Base-by-base conservation (phyloP, 2,329 filamentous ascomycete species). In the Colletotrichum sp. region DNA sequence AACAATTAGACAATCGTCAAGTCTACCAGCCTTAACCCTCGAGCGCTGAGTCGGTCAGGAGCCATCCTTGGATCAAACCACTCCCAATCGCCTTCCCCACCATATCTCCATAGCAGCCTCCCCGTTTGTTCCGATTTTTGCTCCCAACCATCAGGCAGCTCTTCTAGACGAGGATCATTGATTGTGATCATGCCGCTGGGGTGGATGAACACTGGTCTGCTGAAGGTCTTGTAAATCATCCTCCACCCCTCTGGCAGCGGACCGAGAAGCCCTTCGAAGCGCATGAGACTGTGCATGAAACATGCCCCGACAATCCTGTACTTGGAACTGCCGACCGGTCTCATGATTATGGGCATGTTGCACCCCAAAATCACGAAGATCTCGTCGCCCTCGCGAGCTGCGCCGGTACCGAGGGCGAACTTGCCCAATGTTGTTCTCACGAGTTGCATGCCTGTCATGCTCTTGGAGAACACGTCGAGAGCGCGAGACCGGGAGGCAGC, bases 11-110 rank as follows among this genome's bases (percentile, higher is more conserved):
- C 8, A 52, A 52, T 52, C n/a, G 6, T 21, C n/a, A 52, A 13
- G 43, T 52, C 10, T 7, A 13, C 1, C 2, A 52, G 4, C 0
- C n/a, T 52, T 7, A 21, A 21, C 10, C 43, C 43, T 0, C n/a
- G 43, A 52, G 5, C n/a, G 0, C n/a, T 13, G 1, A 52, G 10
- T 3, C n/a, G 10, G n/a, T 3, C n/a, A 0, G 43, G 43, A 0
- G 43, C 43, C 43, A 52, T 52, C 3, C 43, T 52, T 1, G 43
- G 43, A 24, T 24, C 43, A 13, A 52, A 52, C 43, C 43, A 52
- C 43, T 52, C 43, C 43, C 43, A 52, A 3, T 52, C 43, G 43
- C n/a, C 10, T 2, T 21, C 10, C 5, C 1, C 2, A 0, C 43
- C 43, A 52, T 52, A 13, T 52, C n/a, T 52, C 43, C 43, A 52